These are phyloP conservation scores for Platanthera guangdongensis DNA, from an alignment of 106 monocot genomes.

Conservation along the genomic window DNA sequence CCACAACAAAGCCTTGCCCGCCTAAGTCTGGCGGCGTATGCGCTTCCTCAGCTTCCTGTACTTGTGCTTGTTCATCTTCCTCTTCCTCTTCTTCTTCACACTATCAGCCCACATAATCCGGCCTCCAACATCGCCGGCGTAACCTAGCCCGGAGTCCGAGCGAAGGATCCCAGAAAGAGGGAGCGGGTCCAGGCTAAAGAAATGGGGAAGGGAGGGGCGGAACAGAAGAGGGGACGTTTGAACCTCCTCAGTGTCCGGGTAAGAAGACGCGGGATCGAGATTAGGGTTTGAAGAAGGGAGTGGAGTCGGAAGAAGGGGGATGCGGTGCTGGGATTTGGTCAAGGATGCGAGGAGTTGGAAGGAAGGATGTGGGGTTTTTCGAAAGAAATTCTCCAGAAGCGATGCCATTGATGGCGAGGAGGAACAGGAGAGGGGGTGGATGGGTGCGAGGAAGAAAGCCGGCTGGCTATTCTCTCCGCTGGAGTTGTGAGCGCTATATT, in stretches of 20 bases:
- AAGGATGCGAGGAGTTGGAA: slow-evolving; percentile 12
- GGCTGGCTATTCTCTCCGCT: neutral
- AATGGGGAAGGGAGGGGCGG: slow-evolving; percentile 22
- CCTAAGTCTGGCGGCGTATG: slow-evolving; percentile 35
- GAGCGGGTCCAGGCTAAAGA: slow-evolving; percentile 10
- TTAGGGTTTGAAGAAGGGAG: neutral
- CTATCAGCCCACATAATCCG: slow-evolving; percentile 45
- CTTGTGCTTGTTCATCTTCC: slow-evolving; percentile 76
- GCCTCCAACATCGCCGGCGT: neutral
- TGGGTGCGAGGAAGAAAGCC: neutral
- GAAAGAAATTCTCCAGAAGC: slow-evolving; percentile 16
- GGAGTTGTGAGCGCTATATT: no score
- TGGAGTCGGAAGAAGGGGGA: neutral
- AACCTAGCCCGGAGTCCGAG: neutral
- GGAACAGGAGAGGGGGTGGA: neutral
- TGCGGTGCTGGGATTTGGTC: neutral
- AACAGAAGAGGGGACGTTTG: neutral
- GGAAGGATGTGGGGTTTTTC: slow-evolving; percentile 3
- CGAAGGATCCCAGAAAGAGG: neutral
- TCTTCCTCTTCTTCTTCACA: slow-evolving; percentile 72
- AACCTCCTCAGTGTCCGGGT: neutral
- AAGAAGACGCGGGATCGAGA: neutral
- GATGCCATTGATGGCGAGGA: slow-evolving; percentile 20
- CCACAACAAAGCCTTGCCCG: neutral
- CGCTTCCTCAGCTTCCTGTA: slow-evolving; percentile 45